Base-by-base conservation (phyloP, 2,329 filamentous ascomycete genomes). In the Fusarium tupiense region DNA sequence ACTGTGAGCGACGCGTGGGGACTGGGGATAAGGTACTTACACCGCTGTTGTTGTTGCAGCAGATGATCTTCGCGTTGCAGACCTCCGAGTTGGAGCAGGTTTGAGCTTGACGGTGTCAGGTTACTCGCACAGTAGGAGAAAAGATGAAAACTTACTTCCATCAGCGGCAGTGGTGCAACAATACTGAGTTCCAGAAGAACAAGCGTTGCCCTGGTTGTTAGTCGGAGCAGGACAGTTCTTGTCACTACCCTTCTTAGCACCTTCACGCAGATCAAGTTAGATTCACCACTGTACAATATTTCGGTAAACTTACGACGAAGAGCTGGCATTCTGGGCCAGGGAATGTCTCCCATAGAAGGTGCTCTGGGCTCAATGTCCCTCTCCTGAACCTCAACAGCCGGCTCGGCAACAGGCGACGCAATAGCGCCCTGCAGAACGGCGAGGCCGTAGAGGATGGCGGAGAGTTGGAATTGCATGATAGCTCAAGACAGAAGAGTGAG, bases 11-110 rank as follows among this genome's bases (percentile, higher is more conserved):
- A 43, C 6, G 7, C 1, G 6, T 4, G 17, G 1, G 8, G 4
- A 2, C 2, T 20, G 11, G 26, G 6, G 1, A 6, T 3, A 2
- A 7, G 2, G 13, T 26, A 73, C 74, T 67, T 61, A 77, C 76
- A 1, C 76, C 75, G 38, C 68, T 76, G 64, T 77, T 49, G 29
- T 49, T 49, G 46, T 49, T 49, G 46, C 46, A 49, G 26, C 46
- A 49, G 22, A 49, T 49, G 46, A 49, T 22, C 46, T 49, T 49
- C 8, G 46, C 35, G 5, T 35, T 65, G 26, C 76, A 77, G 14
- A 67, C 47, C 12, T 69, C 61, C 1, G 71, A 70, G 75, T 73
- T 70, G 12, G 49, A 38, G 53, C 76, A 77, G 5, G 67, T 54
- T 22, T 77, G 58, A 40, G 49, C 75, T 73, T 3, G 2, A 35